Conservation (phyloP, 2,329 filamentous ascomycete genomes). For the Fusarium gaditjirri region DNA sequence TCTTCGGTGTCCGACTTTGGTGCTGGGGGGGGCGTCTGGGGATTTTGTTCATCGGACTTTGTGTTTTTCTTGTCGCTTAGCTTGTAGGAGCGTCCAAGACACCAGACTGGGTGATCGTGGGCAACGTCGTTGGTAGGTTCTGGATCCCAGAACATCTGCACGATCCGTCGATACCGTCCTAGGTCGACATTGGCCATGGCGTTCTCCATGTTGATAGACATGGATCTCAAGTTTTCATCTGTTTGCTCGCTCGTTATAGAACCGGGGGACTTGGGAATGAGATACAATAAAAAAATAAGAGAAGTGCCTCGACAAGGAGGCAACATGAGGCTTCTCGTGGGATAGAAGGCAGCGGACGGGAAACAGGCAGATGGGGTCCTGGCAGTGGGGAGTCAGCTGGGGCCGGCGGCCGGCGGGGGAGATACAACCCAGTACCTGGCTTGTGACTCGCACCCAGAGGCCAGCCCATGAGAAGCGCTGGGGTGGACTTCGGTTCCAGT, state of each 20-base stretch:
- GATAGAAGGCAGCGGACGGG: slow-evolving; percentile 11
- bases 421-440: neutral
- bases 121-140: slow-evolving; percentile 82
- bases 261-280: neutral
- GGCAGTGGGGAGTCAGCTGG: slow-evolving; percentile 35
- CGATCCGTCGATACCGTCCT: slow-evolving; percentile 79
- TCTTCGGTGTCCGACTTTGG: slow-evolving; percentile 22
- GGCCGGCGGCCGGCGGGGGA: slow-evolving; percentile 28
- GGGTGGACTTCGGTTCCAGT: slow-evolving; percentile 13
- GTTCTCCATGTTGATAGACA: slow-evolving; percentile 46
- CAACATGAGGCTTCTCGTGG: slow-evolving; percentile 21
- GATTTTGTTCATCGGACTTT: slow-evolving; percentile 23
- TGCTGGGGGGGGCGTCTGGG: slow-evolving; percentile 40
- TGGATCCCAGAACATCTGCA: slow-evolving; percentile 93
- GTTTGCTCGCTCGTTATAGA: neutral
- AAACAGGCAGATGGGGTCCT: slow-evolving; percentile 14
- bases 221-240: slow-evolving; percentile 28
- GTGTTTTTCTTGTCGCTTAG: slow-evolving; percentile 45
- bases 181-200: slow-evolving; percentile 72
- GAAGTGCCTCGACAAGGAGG: slow-evolving; percentile 8
- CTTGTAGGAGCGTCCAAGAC: slow-evolving; percentile 69
- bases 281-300: neutral
- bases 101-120: slow-evolving; percentile 82
- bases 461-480: slow-evolving; percentile 7
- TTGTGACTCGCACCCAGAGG: slow-evolving; percentile 32